Base-by-base conservation (phyloP, 2,329 filamentous ascomycete species). In the Claviceps maximensis region DNA sequence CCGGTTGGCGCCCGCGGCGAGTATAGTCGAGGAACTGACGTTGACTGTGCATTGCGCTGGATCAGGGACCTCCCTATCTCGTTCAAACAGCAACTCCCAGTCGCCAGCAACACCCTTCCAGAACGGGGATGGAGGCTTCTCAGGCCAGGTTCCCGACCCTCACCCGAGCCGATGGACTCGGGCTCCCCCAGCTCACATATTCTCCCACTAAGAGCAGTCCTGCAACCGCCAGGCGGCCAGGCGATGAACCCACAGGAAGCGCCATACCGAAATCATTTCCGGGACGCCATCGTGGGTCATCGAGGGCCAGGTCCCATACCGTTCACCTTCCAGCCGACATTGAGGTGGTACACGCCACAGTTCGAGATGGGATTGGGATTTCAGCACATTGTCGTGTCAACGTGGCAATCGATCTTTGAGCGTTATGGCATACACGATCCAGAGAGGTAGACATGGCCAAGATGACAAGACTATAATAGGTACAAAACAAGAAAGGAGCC, bases 341-440 rank as follows among this genome's bases (percentile, higher is more conserved):
- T 66, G 55, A 63, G 72, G 4, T 82, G 79, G 79, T 82, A 81
- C 56, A 58, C 58, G 3, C 65, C 72, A 40, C 74, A 77, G 56
- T 58, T 66, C 25, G 60, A 61, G 1, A 74, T 76, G 58, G 75
- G 74, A 2, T 69, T 76, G 21, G 72, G 69, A 1, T 77, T 69
- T 52, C 71, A 73, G 50, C 76, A 80, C 55, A 64, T 82, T 4
- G 59, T 63, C 4, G 71, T 81, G 5, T 64, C 63, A 33, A 54
- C 62, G 2, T 80, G 73, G 70, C 64, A 73, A 33, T 58, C 52
- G 7, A 64, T 78, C 9, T 71, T 74, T 42, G 52, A 60, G 12
- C 55, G 58, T 25, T 59, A 60, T 52, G 57, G 53, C 25, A 66
- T 67, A 48, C 56, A 59, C 9, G 54, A 61, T 41, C 58, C 59